Percentiles rank a stretch among this genome's conserved stretches.
Evolutionary conservation across 352 stramenopile species (phyloP).

Genomic region (Phytopythium cucurbitacearum): DNA sequence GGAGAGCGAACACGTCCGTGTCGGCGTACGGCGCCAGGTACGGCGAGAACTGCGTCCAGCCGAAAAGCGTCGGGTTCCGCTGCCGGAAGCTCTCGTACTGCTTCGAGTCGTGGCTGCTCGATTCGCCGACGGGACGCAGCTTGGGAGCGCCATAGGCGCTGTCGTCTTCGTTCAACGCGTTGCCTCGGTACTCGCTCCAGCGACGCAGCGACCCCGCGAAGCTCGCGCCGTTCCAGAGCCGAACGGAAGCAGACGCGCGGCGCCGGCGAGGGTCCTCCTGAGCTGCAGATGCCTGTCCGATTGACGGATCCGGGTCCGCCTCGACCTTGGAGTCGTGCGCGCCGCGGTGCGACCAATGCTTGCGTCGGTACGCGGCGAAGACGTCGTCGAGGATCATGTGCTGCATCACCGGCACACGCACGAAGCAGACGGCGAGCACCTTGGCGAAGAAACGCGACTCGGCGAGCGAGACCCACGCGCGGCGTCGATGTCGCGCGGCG

Average conservation of each 20-base stretch:
- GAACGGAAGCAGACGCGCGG: constrained; percentile 33
- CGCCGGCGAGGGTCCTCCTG: constrained; percentile 6
- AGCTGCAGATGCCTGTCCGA: constrained; percentile 3
- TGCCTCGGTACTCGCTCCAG: constrained; percentile 56
- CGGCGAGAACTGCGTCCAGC: constrained; percentile 50
- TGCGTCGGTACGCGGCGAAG: constrained; percentile 41
- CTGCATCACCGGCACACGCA: constrained; percentile 54
- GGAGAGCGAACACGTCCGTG: constrained; percentile 52
- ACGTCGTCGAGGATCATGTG: constrained; percentile 48
- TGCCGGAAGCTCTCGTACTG: constrained; percentile 43
- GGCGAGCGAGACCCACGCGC: constrained; percentile 47
- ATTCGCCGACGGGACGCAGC: background rate
- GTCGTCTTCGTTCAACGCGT: constrained; percentile 31
- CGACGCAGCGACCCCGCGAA: constrained; percentile 48
- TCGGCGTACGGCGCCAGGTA: constrained; percentile 53
- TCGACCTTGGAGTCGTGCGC: constrained; percentile 19
- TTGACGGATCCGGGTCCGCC: constrained; percentile 5
- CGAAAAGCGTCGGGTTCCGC: constrained; percentile 56
- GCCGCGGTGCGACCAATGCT: constrained; percentile 42
- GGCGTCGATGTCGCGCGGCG: constrained; percentile 25
- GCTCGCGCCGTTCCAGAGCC: constrained; percentile 43
- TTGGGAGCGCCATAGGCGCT: constrained; percentile 1
- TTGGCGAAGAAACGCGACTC: constrained; percentile 68
- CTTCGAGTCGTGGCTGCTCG: background rate
- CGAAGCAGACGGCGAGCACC: constrained; percentile 66